A percentile compares a stretch with the other conserved stretches of the same genome.
phyloP scores from a whole-genome alignment of 1,284 basidiomycete species.

The Microbotryomycetes sp. region DNA sequence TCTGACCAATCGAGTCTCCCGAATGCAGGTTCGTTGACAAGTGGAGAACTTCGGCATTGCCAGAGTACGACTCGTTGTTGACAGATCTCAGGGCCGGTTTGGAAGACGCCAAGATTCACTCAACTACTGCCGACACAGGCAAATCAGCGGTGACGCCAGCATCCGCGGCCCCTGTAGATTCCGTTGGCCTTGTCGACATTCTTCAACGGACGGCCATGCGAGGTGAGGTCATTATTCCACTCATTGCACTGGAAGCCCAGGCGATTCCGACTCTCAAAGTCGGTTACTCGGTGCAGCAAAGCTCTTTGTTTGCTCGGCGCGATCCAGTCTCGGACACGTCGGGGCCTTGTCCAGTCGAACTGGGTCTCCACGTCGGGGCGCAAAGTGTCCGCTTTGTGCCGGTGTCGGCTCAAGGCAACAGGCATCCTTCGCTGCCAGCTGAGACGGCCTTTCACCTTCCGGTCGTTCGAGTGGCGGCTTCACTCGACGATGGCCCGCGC shows the following conservation, averaged over 20 bases:
- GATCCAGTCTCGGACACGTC: not conserved
- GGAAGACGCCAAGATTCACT: slow-evolving; percentile 1
- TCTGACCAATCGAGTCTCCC: no score
- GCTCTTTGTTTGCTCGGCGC: slow-evolving; percentile 3
- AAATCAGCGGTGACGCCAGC: not conserved
- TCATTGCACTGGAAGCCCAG: slow-evolving; percentile 20
- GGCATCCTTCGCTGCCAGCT: not conserved
- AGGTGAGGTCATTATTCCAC: slow-evolving; percentile 12
- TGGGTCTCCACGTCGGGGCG: slow-evolving; percentile 59
- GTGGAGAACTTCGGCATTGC: slow-evolving; percentile 5
- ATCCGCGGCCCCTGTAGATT: no score
- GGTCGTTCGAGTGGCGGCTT: slow-evolving; percentile 48
- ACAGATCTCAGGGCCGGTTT: slow-evolving; percentile 13
- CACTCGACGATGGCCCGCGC: slow-evolving; percentile 56
- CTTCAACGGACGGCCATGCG: not conserved
- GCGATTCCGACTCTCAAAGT: slow-evolving; percentile 30
- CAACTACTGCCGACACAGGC: not conserved
- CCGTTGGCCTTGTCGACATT: not conserved
- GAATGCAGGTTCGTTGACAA: slow-evolving; percentile 13
- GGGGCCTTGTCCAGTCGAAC: slow-evolving; percentile 42
- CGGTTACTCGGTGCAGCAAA: slow-evolving; percentile 18
- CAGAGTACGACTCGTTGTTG: slow-evolving; percentile 17
- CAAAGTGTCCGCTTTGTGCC: slow-evolving; percentile 60
- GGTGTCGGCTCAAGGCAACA: slow-evolving; percentile 2
- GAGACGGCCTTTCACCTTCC: slow-evolving; percentile 15